These are phyloP conservation scores for Leavenworthia alabamica DNA, from an alignment of 345 rosid species.

Conservation along the genomic window DNA sequence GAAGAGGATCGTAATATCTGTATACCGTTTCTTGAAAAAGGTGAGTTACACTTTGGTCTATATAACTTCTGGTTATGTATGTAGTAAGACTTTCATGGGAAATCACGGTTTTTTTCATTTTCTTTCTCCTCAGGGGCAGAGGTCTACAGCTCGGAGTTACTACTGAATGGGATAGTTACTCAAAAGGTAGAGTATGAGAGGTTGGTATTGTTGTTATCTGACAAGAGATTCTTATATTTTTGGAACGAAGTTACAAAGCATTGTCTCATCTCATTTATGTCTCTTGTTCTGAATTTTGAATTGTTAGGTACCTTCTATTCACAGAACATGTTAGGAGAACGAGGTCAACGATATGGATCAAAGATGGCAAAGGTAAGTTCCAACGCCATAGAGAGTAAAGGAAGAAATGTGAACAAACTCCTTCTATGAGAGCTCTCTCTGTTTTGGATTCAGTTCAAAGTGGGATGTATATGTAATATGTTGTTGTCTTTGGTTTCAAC, in stretches of 20 bases:
- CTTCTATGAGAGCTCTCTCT: background rate
- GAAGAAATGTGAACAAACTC: conserved; percentile 6
- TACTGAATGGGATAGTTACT: conserved; percentile 78
- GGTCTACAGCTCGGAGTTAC: conserved; percentile 78
- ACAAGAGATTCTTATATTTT: background rate
- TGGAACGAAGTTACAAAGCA: background rate
- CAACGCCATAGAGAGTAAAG: conserved; percentile 21
- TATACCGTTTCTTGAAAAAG: conserved; percentile 72
- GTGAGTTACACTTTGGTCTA: conserved; percentile 26
- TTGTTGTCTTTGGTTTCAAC: conserved; percentile 6
- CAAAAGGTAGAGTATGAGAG: conserved; percentile 84
- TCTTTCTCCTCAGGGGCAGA: conserved; percentile 46
- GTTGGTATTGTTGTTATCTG: conserved; percentile 36
- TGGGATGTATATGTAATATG: conserved; percentile 16
- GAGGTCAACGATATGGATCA: conserved; percentile 68
- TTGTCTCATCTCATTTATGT: conserved; percentile 2
- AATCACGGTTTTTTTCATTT: background rate
- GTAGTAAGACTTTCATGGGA: background rate
- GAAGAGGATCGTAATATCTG: conserved; percentile 60
- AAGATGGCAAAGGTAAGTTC: conserved; percentile 42
- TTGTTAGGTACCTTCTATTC: conserved; percentile 64
- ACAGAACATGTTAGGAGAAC: conserved; percentile 61
- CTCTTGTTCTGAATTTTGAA: background rate
- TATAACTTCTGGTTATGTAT: background rate
- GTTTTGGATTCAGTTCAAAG: conserved; percentile 15